Evolutionary conservation across 352 stramenopile genomes (phyloP), one percentile per base, ranked within the genome.

Genomic region (Phytophthora kernoviae): DNA sequence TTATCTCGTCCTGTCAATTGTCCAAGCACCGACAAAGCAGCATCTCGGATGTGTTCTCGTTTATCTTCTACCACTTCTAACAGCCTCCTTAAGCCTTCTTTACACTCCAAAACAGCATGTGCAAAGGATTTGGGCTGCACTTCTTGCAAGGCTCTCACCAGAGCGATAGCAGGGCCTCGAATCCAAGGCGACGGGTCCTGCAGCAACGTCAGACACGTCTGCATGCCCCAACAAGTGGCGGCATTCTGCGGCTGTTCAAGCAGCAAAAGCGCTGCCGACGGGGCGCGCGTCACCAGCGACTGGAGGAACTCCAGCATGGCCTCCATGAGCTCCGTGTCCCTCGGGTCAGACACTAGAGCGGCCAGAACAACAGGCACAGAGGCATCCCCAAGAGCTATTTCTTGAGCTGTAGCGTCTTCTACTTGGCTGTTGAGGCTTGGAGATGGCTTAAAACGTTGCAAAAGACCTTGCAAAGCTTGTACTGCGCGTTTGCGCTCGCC

Each of bases 321-420:
- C 55, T 94, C 84, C 79, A 94, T 92, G 42, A 94, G 77, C 58
- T 92, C 84, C n/a, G 82, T 91, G 53, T 94, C 84, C 50, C 84
- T 65, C 27, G 84, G 84, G 42, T 94, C 84, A 20, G 84, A 89
- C 22, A 87, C 68, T 11, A 94, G 54, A 2, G 84, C 84, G 15
- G 68, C 75, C 26, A 94, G 63, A 5, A 91, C 63, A 2, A 66
- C 75, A 1, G 84, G 84, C 6, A 87, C 72, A 18, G 79, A 65
- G 2, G 71, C 63, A 1, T 68, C 21, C 2, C 69, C 78, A 0
- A 91, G 72, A 20, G 63, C 67, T 4, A 72, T 70, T 56, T 88
- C 75, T 32, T 78, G 58, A 44, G 59, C 53, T 40, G 64, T 70
- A 24, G 54, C 15, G 1, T 61, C 54, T 26, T 58, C 15, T 47